Evolutionary conservation across 2,329 filamentous ascomycete species (phyloP), one percentile per base, ranked within the genome.

Genomic region (Colletotrichum sp.): DNA sequence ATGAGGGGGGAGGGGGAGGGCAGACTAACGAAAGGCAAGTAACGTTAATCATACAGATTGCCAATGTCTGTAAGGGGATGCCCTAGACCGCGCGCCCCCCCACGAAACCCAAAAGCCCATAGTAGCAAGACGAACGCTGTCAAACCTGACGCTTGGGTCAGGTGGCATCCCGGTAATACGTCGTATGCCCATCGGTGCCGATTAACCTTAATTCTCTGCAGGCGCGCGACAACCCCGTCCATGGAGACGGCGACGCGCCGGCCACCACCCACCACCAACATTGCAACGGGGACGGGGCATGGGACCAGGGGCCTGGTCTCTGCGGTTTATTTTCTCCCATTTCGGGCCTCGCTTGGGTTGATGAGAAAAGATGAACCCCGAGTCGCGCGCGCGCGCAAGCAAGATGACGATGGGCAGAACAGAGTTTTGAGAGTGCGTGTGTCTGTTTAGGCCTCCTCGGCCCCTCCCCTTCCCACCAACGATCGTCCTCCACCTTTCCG

Each of bases 221-320:
- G 44, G 9, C 9, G 52, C 39, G 66, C 66, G 30, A 24, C 26
- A 8, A 18, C 12, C 21, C 36, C 55, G 44, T 34, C 26, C 24
- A 64, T 65, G 36, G 24, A 67, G 60, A 36, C 67, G 67, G 72
- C 72, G 67, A 49, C 12, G 72, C 62, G 72, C 68, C 68, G 72
- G n/a, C 28, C 36, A 49, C 66, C 30, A 36, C 30, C 67, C 67
- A 69, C 67, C 67, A 60, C 26, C 34, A 49, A n/a, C 21, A 28
- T 71, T 52, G 62, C 63, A 18, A 63, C 18, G 44, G 26, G 28
- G 60, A 39, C 24, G 15, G 55, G 62, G 36, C 16, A 59, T 12
- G 21, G n/a, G 30, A 44, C 13, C 32, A 26, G 62, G 32, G n/a
- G 2, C 62, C 32, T 64, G 62, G 62, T 18, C 30, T 18, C 4